phyloP scores from a whole-genome alignment of 208 protist species.

The Leishmania tropica region DNA sequence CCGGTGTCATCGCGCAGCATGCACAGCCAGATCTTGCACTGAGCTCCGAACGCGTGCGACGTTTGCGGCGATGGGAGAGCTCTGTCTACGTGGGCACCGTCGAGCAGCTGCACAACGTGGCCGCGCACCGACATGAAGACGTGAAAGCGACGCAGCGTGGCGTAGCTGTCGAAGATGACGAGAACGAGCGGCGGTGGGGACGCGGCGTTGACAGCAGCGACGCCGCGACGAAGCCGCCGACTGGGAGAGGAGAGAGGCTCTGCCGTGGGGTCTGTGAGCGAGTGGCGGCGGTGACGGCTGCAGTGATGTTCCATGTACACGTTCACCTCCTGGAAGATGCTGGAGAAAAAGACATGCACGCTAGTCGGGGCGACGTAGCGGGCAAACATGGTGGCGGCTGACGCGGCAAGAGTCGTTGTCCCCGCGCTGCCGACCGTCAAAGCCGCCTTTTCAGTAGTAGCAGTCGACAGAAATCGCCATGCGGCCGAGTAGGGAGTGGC shows the following conservation, averaged over 20 bases:
- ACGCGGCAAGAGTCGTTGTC: neutral
- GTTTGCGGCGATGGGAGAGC: constrained; percentile 13
- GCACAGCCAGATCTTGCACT: constrained; percentile 66
- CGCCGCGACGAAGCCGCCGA: neutral
- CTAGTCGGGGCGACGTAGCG: constrained; percentile 32
- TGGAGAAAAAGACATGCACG: constrained; percentile 47
- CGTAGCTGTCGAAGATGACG: constrained; percentile 65
- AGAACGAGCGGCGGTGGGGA: constrained; percentile 35
- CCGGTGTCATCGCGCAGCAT: constrained; percentile 63
- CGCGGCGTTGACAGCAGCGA: neutral
- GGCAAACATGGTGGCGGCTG: constrained; percentile 9
- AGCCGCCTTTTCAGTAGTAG: neutral
- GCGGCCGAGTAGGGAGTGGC: neutral
- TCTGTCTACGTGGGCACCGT: constrained; percentile 31
- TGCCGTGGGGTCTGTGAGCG: neutral
- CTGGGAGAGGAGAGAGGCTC: neutral
- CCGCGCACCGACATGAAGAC: constrained; percentile 78
- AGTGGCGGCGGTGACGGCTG: neutral
- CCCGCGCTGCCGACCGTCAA: neutral
- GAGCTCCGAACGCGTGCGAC: constrained; percentile 19
- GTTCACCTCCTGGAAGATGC: constrained; percentile 44
- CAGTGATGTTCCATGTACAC: constrained; percentile 19
- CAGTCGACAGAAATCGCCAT: neutral
- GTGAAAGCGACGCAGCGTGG: constrained; percentile 61
- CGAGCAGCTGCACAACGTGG: constrained; percentile 57